Percentiles rank a stretch among this genome's conserved stretches.
phyloP scores from a whole-genome alignment of 208 protist species.

The Leishmania mexicana region DNA sequence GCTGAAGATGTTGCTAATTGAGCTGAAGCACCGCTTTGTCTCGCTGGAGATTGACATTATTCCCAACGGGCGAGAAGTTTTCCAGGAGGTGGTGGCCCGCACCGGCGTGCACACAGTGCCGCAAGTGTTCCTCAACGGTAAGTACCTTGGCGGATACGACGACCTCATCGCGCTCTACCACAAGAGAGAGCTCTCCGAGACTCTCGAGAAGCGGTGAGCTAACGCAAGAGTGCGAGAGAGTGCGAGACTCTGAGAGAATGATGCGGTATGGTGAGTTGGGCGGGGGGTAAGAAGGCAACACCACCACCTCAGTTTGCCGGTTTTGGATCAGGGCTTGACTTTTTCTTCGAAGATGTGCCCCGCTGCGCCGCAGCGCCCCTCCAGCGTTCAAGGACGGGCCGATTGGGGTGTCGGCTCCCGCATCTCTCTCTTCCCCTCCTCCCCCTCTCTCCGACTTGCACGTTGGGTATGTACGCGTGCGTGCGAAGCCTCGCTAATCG shows the following conservation, averaged over 20 bases:
- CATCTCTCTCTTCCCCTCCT: neutral
- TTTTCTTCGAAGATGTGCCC: neutral
- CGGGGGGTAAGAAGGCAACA: neutral
- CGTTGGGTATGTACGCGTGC: neutral
- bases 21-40: conserved; percentile 82
- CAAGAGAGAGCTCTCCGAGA: conserved; percentile 52
- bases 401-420: neutral
- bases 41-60: conserved; percentile 91
- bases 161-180: conserved; percentile 76
- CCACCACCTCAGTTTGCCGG: neutral
- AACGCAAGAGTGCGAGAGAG: neutral
- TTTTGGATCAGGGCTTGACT: neutral
- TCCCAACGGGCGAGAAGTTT: conserved; percentile 83
- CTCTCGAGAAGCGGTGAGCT: conserved; percentile 56
- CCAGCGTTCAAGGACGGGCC: neutral
- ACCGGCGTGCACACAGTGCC: conserved; percentile 83
- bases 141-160: conserved; percentile 88
- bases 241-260: no score
- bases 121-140: conserved; percentile 82
- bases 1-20: conserved; percentile 84
- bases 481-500: neutral
- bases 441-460: neutral
- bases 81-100: conserved; percentile 70
- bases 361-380: neutral
- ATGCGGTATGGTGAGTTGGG: neutral